Percentiles rank a stretch among this genome's conserved stretches.
Conservation (phyloP, 2,329 filamentous ascomycete genomes). For the Pezicula rhizophila region DNA sequence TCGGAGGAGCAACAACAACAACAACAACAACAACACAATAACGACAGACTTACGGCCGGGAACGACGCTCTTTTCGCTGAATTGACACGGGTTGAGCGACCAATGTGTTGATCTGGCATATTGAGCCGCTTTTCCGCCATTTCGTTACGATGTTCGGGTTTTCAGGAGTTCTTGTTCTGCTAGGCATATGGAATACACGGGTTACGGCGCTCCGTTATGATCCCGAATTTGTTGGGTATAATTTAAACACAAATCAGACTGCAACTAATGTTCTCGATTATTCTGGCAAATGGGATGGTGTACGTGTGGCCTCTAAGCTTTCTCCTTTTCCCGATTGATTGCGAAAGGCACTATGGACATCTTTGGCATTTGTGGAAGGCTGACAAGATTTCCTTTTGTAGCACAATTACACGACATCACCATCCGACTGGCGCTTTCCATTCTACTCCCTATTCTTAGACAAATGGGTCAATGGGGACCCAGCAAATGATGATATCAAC, state of each 20-base stretch:
- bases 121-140: neutral
- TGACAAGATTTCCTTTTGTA: constrained; percentile 9
- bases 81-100: neutral
- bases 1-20: too few species aligned
- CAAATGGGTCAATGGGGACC: constrained; percentile 58
- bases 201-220: constrained; percentile 3
- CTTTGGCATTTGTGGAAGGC: too few species aligned
- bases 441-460: constrained; percentile 60
- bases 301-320: neutral
- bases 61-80: neutral
- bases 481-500: constrained; percentile 56
- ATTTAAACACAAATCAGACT: constrained; percentile 48
- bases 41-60: neutral
- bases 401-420: constrained; percentile 47
- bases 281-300: constrained; percentile 42
- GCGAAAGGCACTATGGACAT: too few species aligned
- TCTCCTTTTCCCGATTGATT: neutral
- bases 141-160: constrained; percentile 1
- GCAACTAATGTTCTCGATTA: constrained; percentile 36
- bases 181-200: neutral
- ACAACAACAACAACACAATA: too few species aligned
- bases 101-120: constrained; percentile 1
- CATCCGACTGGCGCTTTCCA: constrained; percentile 57
- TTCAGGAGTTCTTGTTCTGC: neutral
- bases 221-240: constrained; percentile 38